Percentiles rank a stretch among this genome's conserved stretches.
Evolutionary conservation across 805 yeast species (phyloP).

Genomic region (Myxozyma melibiosi): DNA sequence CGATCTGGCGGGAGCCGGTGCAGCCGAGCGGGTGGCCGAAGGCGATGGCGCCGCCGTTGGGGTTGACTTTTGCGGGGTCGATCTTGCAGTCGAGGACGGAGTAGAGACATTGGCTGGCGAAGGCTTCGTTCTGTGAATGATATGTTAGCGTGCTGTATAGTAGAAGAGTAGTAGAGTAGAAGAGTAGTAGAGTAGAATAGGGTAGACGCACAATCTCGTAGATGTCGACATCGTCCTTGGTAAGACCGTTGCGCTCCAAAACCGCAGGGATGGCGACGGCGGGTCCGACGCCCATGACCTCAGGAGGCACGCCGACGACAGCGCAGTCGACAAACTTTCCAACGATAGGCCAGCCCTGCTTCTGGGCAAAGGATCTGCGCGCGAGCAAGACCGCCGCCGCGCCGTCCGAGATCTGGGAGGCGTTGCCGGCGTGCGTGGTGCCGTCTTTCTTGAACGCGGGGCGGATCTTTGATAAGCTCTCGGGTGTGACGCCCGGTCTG

Average conservation of each 20-base stretch:
- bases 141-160: not conserved
- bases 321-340: slow-evolving; percentile 81
- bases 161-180: not conserved
- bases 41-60: slow-evolving; percentile 96
- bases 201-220: slow-evolving; percentile 59
- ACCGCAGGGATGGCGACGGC: slow-evolving; percentile 91
- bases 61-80: slow-evolving; percentile 73
- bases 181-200: not conserved
- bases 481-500: slow-evolving; percentile 80
- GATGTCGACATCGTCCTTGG: slow-evolving; percentile 65
- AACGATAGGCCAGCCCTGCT: slow-evolving; percentile 66
- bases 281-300: slow-evolving; percentile 97
- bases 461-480: slow-evolving; percentile 68
- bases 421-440: slow-evolving; percentile 91
- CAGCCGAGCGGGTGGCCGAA: slow-evolving; percentile 92
- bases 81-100: slow-evolving; percentile 68
- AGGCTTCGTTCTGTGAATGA: slow-evolving; percentile 66
- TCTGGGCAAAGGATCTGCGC: slow-evolving; percentile 82
- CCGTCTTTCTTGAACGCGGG: slow-evolving; percentile 90
- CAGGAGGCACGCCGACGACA: slow-evolving; percentile 93
- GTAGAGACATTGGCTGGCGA: slow-evolving; percentile 90
- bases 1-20: slow-evolving; percentile 90
- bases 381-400: slow-evolving; percentile 87
- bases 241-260: slow-evolving; percentile 61
- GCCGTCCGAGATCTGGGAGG: slow-evolving; percentile 95